Conservation (phyloP, 108 stramenopile genomes). For the Schizochytrium sp. region DNA sequence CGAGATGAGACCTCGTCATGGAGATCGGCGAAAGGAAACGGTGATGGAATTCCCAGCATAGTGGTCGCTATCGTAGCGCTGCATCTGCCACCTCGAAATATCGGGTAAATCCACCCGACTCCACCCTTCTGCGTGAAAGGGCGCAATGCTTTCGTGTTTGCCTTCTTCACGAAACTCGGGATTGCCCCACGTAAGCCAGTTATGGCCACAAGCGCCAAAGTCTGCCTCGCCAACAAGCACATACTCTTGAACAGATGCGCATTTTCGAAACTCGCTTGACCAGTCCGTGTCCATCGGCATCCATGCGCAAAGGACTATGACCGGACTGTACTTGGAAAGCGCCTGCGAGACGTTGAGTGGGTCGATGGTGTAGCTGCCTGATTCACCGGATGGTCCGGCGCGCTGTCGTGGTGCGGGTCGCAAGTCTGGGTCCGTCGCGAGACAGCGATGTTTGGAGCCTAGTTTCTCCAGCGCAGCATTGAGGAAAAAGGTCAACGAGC, state of each 20-base stretch:
- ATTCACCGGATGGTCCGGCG: neutral
- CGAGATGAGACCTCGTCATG: neutral
- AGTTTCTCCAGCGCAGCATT: neutral
- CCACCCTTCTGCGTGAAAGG: neutral
- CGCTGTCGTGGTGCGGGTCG: neutral
- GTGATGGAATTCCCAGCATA: neutral
- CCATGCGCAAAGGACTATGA: neutral
- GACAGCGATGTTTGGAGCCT: neutral
- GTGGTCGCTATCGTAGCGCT: neutral
- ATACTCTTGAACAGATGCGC: neutral
- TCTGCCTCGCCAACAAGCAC: neutral
- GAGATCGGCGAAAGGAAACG: neutral
- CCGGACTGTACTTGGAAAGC: neutral
- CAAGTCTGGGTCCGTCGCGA: neutral
- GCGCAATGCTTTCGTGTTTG: no score
- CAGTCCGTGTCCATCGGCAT: conserved; percentile 1
- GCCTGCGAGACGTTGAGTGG: neutral
- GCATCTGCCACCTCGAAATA: neutral
- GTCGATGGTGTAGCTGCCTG: neutral
- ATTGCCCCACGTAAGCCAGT: conserved; percentile 5
- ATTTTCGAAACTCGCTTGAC: neutral
- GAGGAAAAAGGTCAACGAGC: neutral
- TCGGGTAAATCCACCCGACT: neutral
- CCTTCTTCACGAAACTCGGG: neutral
- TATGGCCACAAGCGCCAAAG: neutral